These are phyloP conservation scores for Ceratocystis huliohia DNA, from an alignment of 2,329 filamentous ascomycete species.

Conservation along the genomic window DNA sequence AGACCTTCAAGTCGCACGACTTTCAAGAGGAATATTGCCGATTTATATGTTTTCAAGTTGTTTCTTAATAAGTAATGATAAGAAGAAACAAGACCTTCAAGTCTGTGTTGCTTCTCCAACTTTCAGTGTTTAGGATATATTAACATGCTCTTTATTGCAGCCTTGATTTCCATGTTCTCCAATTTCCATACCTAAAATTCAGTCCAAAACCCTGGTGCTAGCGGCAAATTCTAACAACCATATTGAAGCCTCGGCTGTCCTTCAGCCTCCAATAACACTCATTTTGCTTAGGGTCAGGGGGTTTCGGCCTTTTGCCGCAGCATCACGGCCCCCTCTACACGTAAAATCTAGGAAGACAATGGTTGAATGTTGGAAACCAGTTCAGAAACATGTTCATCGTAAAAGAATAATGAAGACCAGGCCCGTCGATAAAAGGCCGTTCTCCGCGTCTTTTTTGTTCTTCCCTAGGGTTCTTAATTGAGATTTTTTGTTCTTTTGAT, in stretches of 20 bases:
- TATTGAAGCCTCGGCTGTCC: not conserved
- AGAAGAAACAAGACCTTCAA: not conserved
- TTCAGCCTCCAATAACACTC: not conserved
- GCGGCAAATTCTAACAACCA: not conserved
- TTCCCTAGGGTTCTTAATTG: constrained; percentile 21
- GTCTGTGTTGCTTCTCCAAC: not conserved
- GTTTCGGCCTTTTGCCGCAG: not conserved
- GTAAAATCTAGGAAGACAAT: not conserved
- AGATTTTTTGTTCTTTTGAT: constrained; percentile 22
- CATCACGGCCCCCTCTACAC: not conserved
- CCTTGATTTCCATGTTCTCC: not conserved
- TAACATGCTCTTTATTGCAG: too few relatives aligned
- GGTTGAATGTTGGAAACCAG: constrained; percentile 19
- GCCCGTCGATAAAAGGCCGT: constrained; percentile 18
- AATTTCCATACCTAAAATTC: not conserved
- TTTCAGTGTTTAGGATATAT: not conserved
- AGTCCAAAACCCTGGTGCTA: not conserved
- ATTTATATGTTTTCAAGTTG: not conserved
- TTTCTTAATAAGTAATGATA: not conserved
- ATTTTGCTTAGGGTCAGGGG: too few relatives aligned
- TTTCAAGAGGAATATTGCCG: not conserved
- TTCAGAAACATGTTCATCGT: constrained; percentile 22
- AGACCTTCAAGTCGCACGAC: not conserved
- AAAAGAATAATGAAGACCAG: constrained; percentile 22
- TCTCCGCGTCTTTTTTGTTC: constrained; percentile 22